Conservation (phyloP, 768 basidiomycete genomes). For the Piloderma croceum region DNA sequence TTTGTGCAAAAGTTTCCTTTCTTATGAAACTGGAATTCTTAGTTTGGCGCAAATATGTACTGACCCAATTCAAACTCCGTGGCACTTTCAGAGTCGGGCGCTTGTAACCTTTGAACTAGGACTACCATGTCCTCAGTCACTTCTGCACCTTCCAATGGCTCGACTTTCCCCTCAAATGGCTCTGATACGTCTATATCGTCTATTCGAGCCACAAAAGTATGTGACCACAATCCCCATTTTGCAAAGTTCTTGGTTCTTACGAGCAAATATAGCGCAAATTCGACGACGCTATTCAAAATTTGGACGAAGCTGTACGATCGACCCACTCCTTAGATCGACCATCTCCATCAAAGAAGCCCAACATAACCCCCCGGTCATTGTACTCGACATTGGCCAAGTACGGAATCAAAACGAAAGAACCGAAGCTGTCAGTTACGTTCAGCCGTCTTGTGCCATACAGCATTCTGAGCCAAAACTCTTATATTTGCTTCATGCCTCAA, state of each 20-base stretch:
- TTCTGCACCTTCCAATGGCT: background rate
- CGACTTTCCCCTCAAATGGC: too few relatives aligned
- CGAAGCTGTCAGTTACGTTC: conserved; percentile 26
- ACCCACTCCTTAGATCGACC: conserved; percentile 20
- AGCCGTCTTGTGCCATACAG: background rate
- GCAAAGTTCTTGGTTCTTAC: background rate
- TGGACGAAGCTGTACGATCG: conserved; percentile 59
- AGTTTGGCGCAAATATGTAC: too few relatives aligned
- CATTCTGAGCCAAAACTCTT: conserved; percentile 10
- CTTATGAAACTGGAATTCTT: too few relatives aligned
- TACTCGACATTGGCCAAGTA: conserved; percentile 80
- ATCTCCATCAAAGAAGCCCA: conserved; percentile 49
- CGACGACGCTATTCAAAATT: conserved; percentile 68
- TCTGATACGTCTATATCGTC: background rate
- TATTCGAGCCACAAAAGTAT: conserved; percentile 41
- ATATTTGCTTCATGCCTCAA: background rate
- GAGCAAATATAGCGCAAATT: conserved; percentile 59
- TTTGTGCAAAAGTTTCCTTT: too few relatives aligned
- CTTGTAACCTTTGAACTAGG: background rate
- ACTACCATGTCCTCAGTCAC: background rate
- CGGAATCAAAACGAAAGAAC: conserved; percentile 53
- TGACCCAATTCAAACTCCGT: too few relatives aligned
- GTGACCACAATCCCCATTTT: too few relatives aligned
- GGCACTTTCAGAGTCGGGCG: background rate
- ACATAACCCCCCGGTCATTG: conserved; percentile 49